Evolutionary conservation across 139 green algal species (phyloP).

Genomic region (Gonium pectorale): DNA sequence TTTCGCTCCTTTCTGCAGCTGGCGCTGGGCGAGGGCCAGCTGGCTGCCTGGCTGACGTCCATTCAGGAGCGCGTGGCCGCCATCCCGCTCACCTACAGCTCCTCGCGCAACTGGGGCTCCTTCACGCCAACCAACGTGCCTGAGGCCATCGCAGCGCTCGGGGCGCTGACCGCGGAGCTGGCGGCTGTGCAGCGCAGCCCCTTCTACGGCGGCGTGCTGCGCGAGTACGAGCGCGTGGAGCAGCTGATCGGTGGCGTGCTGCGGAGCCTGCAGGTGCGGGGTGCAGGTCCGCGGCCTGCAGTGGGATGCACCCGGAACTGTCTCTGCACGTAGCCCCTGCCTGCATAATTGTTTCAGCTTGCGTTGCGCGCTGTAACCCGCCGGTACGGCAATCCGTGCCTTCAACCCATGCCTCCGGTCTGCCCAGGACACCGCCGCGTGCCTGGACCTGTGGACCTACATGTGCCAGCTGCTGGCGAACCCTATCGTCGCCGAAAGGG

Average conservation of each 20-base stretch:
- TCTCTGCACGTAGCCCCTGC: no score
- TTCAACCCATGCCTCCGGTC: no score
- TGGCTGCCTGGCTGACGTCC: slow-evolving; percentile 17
- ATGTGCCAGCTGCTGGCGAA: slow-evolving; percentile 41
- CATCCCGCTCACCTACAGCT: slow-evolving; percentile 28
- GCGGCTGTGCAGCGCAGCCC: slow-evolving; percentile 32
- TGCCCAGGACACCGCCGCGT: slow-evolving; percentile 28
- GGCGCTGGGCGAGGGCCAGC: slow-evolving; percentile 38
- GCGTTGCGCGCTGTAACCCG: no score
- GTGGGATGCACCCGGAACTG: no score
- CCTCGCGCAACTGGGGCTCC: slow-evolving; percentile 33
- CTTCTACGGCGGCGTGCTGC: slow-evolving; percentile 48
- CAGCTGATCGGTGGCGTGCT: slow-evolving; percentile 47
- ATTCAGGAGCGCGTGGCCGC: slow-evolving; percentile 28
- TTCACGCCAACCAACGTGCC: slow-evolving; percentile 51
- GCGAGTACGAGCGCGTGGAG: slow-evolving; percentile 43
- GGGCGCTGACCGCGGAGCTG: slow-evolving; percentile 32
- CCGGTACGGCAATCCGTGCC: no score
- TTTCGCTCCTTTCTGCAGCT: not conserved
- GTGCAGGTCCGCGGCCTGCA: no score
- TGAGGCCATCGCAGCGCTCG: slow-evolving; percentile 47
- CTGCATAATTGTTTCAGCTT: no score
- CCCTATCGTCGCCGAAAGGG: not conserved
- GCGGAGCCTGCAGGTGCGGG: slow-evolving; percentile 40
- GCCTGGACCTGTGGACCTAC: slow-evolving; percentile 45